These are phyloP conservation scores for Elsinoe ampelina DNA, from an alignment of 2,329 filamentous ascomycete species.

Conservation along the genomic window DNA sequence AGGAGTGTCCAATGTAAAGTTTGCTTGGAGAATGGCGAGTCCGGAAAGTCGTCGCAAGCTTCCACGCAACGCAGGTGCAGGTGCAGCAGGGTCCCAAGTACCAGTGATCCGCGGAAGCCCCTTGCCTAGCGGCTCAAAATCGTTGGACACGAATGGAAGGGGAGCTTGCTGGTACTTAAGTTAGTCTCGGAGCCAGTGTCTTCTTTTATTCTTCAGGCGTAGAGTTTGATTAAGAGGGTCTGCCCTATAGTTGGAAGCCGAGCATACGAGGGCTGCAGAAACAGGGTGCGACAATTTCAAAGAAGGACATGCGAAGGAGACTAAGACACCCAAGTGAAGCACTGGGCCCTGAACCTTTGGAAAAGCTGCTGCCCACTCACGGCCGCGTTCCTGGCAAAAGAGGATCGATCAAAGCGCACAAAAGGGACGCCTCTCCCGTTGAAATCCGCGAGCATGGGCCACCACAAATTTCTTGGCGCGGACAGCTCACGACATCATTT, in stretches of 20 bases:
- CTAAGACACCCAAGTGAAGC: background rate
- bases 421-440: background rate
- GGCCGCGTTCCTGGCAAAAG: background rate
- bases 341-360: background rate
- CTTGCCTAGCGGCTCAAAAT: constrained; percentile 5
- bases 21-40: background rate
- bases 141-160: background rate
- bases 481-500: constrained; percentile 12
- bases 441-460: background rate
- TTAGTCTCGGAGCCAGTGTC: background rate
- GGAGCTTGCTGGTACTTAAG: background rate
- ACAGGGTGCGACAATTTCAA: background rate
- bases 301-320: background rate
- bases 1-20: background rate
- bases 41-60: constrained; percentile 10
- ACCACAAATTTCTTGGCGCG: background rate
- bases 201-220: background rate
- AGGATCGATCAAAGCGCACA: background rate
- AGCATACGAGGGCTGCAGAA: constrained; percentile 2
- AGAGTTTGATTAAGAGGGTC: background rate
- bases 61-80: constrained; percentile 1
- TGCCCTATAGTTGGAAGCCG: background rate
- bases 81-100: background rate
- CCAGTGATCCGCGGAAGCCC: constrained; percentile 4
- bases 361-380: background rate